Percentiles rank a stretch among this genome's conserved stretches.
These are phyloP conservation scores for Phaeosphaeriaceae sp. DNA, from an alignment of 2,329 filamentous ascomycete genomes.

Conservation along the genomic window DNA sequence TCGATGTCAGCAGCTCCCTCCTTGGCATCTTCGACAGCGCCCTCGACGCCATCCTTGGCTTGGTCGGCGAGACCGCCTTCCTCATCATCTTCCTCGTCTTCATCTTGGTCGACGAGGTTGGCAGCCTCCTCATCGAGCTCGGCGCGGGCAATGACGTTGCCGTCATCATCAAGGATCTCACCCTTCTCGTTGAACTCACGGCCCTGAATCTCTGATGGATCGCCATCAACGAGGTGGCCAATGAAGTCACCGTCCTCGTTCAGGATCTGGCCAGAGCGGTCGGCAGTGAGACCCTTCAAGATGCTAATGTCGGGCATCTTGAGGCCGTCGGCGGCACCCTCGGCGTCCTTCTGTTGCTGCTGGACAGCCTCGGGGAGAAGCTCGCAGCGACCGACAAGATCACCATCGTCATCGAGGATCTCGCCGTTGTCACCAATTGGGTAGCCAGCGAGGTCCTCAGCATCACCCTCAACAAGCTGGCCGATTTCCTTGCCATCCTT, in stretches of 20 bases:
- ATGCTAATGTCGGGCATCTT: slow-evolving; percentile 55
- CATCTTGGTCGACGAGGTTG: slow-evolving; percentile 46
- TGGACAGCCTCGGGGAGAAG: slow-evolving; percentile 55
- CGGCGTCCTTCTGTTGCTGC: slow-evolving; percentile 50
- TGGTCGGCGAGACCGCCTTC: slow-evolving; percentile 31
- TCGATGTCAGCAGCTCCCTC: slow-evolving; percentile 51
- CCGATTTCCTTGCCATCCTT: slow-evolving; percentile 58
- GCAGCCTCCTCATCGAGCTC: slow-evolving; percentile 57
- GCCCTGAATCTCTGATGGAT: slow-evolving; percentile 57
- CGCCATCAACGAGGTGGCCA: slow-evolving; percentile 56
- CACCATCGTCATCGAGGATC: slow-evolving; percentile 63
- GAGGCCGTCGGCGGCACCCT: slow-evolving; percentile 39
- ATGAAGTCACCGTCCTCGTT: slow-evolving; percentile 60
- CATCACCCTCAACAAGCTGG: slow-evolving; percentile 59
- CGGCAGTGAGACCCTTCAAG: slow-evolving; percentile 56
- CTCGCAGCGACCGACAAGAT: slow-evolving; percentile 62
- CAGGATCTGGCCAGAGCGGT: slow-evolving; percentile 56
- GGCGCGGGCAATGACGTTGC: slow-evolving; percentile 61
- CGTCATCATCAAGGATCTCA: slow-evolving; percentile 62
- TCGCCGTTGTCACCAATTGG: slow-evolving; percentile 62
- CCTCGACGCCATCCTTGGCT: slow-evolving; percentile 39
- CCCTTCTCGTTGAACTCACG: slow-evolving; percentile 60
- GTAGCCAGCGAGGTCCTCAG: slow-evolving; percentile 60
- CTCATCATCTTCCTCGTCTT: slow-evolving; percentile 36
- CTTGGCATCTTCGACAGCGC: slow-evolving; percentile 35